A percentile compares a stretch with the other conserved stretches of the same genome.
phyloP scores from a whole-genome alignment of 371 early-diverging fungal species.

The Rhizomucor pusillus region DNA sequence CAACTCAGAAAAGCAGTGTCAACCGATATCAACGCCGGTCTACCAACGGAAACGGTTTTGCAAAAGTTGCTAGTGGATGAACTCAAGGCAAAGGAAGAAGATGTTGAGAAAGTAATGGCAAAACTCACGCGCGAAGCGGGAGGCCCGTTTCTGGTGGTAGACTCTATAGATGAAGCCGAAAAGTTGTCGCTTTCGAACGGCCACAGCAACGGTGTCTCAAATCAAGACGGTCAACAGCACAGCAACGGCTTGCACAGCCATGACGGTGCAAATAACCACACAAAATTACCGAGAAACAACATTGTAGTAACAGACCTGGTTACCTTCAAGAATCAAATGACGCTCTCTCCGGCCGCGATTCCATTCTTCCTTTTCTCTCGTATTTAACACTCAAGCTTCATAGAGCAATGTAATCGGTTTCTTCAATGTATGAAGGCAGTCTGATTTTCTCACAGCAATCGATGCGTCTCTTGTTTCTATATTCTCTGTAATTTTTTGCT shows the following conservation, averaged over 20 bases:
- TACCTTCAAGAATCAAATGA: conserved; percentile 58
- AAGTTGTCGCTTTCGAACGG: background rate
- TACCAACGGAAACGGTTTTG: conserved; percentile 10
- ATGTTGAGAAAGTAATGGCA: conserved; percentile 16
- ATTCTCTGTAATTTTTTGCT: too few species aligned
- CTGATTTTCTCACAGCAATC: too few species aligned
- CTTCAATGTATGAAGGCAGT: too few species aligned
- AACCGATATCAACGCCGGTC: conserved; percentile 17
- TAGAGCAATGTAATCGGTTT: too few species aligned
- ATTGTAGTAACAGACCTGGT: conserved; percentile 46
- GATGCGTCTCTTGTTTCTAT: too few species aligned
- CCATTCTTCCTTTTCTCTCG: conserved; percentile 40
- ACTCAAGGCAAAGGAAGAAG: conserved; percentile 18
- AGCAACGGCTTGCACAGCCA: background rate
- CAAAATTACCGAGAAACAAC: conserved; percentile 34
- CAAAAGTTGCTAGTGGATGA: conserved; percentile 17
- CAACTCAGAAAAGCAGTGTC: conserved; percentile 7
- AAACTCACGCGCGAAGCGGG: conserved; percentile 10
- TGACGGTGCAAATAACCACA: conserved; percentile 2
- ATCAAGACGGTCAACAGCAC: background rate
- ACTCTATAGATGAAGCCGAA: conserved; percentile 3
- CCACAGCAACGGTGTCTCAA: conserved; percentile 1
- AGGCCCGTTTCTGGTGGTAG: background rate
- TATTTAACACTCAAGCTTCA: conserved; percentile 21
- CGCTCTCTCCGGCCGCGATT: conserved; percentile 55